phyloP scores from a whole-genome alignment of 1,284 basidiomycete species.

The Wallemia ichthyophaga region DNA sequence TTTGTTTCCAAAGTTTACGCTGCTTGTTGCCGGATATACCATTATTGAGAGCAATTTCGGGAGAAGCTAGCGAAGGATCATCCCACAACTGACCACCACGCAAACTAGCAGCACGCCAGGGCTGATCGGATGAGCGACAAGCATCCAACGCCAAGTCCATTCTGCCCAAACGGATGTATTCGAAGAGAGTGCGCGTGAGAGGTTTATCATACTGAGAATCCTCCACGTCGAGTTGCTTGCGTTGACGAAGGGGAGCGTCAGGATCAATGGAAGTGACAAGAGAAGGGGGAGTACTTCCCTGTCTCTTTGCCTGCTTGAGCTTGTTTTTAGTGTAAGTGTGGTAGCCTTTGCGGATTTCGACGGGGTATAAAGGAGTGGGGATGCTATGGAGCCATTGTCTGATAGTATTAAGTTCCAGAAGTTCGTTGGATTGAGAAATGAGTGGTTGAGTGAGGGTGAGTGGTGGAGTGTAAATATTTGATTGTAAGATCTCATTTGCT shows the following conservation, averaged over 20 bases:
- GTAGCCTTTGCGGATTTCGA: slow-evolving; percentile 43
- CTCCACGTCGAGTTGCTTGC: slow-evolving; percentile 29
- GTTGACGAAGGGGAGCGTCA: slow-evolving; percentile 30
- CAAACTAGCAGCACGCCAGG: slow-evolving; percentile 67
- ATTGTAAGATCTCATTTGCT: slow-evolving; percentile 24
- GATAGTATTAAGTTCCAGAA: slow-evolving; percentile 34
- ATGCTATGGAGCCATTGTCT: slow-evolving; percentile 54
- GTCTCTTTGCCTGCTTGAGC: slow-evolving; percentile 31
- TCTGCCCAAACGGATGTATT: slow-evolving; percentile 46
- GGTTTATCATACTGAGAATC: slow-evolving; percentile 54
- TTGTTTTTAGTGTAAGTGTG: slow-evolving; percentile 50
- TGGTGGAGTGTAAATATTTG: slow-evolving; percentile 49
- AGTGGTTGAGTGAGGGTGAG: slow-evolving; percentile 37
- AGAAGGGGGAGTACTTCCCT: slow-evolving; percentile 20
- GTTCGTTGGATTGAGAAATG: slow-evolving; percentile 27
- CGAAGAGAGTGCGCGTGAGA: slow-evolving; percentile 39
- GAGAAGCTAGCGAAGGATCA: slow-evolving; percentile 26
- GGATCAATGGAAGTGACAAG: slow-evolving; percentile 40
- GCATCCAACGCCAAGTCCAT: slow-evolving; percentile 53
- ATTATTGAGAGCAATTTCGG: neutral
- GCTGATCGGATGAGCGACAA: slow-evolving; percentile 52
- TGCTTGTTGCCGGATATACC: slow-evolving; percentile 29
- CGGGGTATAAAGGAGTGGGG: slow-evolving; percentile 25
- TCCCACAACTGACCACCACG: slow-evolving; percentile 43
- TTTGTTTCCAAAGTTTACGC: slow-evolving; percentile 52